Base-by-base conservation (phyloP, 306 rosid genomes). In the Spatholobus suberectus region DNA sequence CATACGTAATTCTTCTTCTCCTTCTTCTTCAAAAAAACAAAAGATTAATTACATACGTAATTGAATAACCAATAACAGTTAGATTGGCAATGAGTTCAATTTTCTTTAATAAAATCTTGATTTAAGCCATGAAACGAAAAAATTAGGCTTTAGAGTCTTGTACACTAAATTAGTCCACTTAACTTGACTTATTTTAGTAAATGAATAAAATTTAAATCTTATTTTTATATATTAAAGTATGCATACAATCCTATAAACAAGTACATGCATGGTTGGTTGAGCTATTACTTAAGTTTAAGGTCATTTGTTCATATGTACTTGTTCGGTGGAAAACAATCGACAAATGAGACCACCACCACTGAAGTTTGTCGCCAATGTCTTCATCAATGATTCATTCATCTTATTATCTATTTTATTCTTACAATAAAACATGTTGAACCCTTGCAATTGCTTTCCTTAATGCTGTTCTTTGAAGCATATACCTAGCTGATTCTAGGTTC, bases 401-500 rank as follows among this genome's bases (percentile, higher is more conserved):
- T 79, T 75, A 51, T 82, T 79, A 57, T 77, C 58, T 26, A 74
- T 73, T 73, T 61, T 26, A 78, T 85, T 82, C 84, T 81, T 58
- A 38, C 71, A 10, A 59, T 34, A 61, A 76, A 77, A 68, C 43
- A 76, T 15, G 12, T 29, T 62, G 44, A 62, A 32, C 37, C 34
- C 27, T 17, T 59, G 72, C 20, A 73, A 54, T 44, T 24, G 20
- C 24, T 70, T 24, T 44, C 75, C 12, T 70, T 43, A 70, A 43
- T 21, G 13, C 3, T 43, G 23, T 41, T 6, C 55, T 70, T 44
- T 26, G 14, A 44, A 23, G 7, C 23, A 34, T 29, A 73, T 73
- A 34, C 20, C 27, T 73, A 52, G 66, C 46, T 18, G 18, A 52
- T 54, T 70, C 6, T 70, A 12, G 55, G 24, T 43, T 41, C 32